Conservation (phyloP, 495 filamentous ascomycete genomes). For the Delitschia confertaspora region DNA sequence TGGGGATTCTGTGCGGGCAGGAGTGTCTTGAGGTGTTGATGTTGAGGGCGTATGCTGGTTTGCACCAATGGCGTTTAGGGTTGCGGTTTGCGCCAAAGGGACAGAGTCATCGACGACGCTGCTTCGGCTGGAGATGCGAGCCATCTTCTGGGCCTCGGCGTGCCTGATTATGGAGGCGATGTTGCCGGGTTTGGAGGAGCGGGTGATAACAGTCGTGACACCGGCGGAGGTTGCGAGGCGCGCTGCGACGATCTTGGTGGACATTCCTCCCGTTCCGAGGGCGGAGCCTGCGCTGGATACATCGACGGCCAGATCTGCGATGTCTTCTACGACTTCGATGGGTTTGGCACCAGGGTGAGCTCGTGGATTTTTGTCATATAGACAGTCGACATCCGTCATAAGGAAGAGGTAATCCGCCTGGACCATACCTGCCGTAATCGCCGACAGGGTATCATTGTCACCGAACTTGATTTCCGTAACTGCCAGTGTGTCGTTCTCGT, state of each 20-base stretch:
- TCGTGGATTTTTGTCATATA: slow-evolving; percentile 92
- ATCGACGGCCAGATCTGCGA: slow-evolving; percentile 74
- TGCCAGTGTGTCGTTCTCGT: slow-evolving; percentile 94
- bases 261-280: slow-evolving; percentile 95
- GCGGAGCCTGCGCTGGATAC: slow-evolving; percentile 82
- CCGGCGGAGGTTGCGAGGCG: slow-evolving; percentile 88
- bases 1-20: slow-evolving; percentile 18
- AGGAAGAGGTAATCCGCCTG: slow-evolving; percentile 95
- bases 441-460: slow-evolving; percentile 94
- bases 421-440: slow-evolving; percentile 94
- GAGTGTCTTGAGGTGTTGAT: slow-evolving; percentile 5
- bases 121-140: slow-evolving; percentile 9
- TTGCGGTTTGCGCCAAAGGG: slow-evolving; percentile 16
- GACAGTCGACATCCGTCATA: slow-evolving; percentile 97
- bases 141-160: slow-evolving; percentile 47
- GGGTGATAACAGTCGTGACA: slow-evolving; percentile 90
- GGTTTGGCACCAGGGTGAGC: slow-evolving; percentile 73
- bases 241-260: slow-evolving; percentile 93
- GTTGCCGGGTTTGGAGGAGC: slow-evolving; percentile 85
- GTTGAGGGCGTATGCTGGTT: slow-evolving; percentile 12
- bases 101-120: slow-evolving; percentile 14
- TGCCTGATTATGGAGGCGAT: slow-evolving; percentile 79
- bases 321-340: slow-evolving; percentile 90
- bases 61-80: slow-evolving; percentile 6
- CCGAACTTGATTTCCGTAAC: slow-evolving; percentile 99